Percentiles rank a stretch among this genome's conserved stretches.
Conservation (phyloP, 1,284 basidiomycete species). For the Afroboletus lepidellus region DNA sequence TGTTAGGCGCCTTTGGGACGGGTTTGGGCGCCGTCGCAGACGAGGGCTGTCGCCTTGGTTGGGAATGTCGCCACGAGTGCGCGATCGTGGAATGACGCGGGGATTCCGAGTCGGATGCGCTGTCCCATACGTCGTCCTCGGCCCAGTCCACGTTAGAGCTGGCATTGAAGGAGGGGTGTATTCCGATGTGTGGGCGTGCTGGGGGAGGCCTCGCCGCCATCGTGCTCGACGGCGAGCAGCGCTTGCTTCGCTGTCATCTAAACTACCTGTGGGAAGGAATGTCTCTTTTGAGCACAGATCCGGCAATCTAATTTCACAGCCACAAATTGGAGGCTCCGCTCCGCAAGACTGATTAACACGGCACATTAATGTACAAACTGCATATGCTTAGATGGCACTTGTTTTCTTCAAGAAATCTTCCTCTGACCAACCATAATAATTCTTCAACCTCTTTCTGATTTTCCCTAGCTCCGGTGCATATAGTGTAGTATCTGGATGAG, state of each 20-base stretch:
- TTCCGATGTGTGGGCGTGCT: slow-evolving; percentile 69
- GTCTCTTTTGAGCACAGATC: background rate
- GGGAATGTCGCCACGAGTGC: slow-evolving; percentile 45
- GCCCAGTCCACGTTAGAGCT: slow-evolving; percentile 59
- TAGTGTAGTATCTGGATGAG: slow-evolving; percentile 70
- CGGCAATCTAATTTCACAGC: too few relatives aligned
- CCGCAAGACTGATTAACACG: background rate
- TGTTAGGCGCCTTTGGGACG: slow-evolving; percentile 49
- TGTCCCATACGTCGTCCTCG: slow-evolving; percentile 91
- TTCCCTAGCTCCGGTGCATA: slow-evolving; percentile 49
- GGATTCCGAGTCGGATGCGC: slow-evolving; percentile 78
- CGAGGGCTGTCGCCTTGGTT: slow-evolving; percentile 34
- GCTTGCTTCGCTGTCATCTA: background rate
- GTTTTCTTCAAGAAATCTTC: slow-evolving; percentile 48
- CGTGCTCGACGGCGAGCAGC: slow-evolving; percentile 26
- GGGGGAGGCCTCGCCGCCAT: slow-evolving; percentile 73
- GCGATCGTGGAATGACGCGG: slow-evolving; percentile 49
- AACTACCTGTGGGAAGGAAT: slow-evolving; percentile 14
- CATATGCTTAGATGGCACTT: slow-evolving; percentile 4
- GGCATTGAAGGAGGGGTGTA: slow-evolving; percentile 56
- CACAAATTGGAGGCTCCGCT: too few relatives aligned
- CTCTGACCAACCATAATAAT: slow-evolving; percentile 68
- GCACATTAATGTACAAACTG: background rate
- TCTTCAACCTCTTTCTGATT: slow-evolving; percentile 58
- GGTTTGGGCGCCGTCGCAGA: slow-evolving; percentile 55